Conservation (phyloP, 1,139 yeast genomes). For the Ogataea hybrid region DNA sequence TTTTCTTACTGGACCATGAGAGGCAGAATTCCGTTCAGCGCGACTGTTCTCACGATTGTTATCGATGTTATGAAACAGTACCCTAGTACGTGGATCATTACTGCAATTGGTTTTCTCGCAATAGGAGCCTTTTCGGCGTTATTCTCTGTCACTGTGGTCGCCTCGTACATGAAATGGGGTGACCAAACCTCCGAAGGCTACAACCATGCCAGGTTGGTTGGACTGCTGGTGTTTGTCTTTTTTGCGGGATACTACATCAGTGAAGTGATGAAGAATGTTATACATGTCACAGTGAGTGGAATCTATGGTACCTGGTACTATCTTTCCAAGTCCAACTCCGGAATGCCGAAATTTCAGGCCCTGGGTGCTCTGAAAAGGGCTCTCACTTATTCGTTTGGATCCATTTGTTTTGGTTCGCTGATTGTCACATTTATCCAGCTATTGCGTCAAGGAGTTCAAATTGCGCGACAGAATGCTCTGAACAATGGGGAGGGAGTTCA, state of each 20-base stretch:
- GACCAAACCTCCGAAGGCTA: conserved; percentile 38
- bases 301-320: conserved; percentile 91
- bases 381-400: conserved; percentile 83
- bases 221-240: conserved; percentile 64
- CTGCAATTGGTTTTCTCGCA: conserved; percentile 62
- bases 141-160: conserved; percentile 66
- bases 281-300: conserved; percentile 83
- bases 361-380: conserved; percentile 81
- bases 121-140: conserved; percentile 64
- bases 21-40: conserved; percentile 53
- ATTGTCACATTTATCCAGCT: conserved; percentile 76
- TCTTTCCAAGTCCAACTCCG: conserved; percentile 71
- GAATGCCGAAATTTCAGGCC: conserved; percentile 80
- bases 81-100: conserved; percentile 65
- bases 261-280: conserved; percentile 81
- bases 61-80: conserved; percentile 72
- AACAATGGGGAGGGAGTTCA: conserved; percentile 16
- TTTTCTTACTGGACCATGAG: conserved; percentile 76
- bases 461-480: conserved; percentile 21
- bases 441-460: conserved; percentile 29
- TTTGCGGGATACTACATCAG: conserved; percentile 86
- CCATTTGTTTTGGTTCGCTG: conserved; percentile 84
- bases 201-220: conserved; percentile 64
- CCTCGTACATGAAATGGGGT: conserved; percentile 71
- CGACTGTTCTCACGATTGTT: conserved; percentile 66